A percentile compares a stretch with the other conserved stretches of the same genome.
Conservation (phyloP, 202 grass and related monocot genomes). For the Elaeis oleifera region DNA sequence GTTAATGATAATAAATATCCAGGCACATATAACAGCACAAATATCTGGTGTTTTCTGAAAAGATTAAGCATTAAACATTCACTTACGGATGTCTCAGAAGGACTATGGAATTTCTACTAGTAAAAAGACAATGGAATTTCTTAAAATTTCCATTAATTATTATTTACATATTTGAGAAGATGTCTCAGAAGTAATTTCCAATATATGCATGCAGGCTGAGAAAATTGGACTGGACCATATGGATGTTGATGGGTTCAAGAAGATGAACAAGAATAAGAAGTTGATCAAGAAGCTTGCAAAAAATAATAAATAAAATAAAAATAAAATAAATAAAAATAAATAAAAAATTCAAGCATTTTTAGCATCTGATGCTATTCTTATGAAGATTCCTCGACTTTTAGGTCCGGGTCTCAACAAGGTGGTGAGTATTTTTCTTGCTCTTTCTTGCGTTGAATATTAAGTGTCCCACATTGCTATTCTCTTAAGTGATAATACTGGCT, state of each 20-base stretch:
- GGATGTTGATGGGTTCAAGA: constrained; percentile 7
- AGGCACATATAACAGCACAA: too few species aligned
- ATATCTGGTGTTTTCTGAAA: too few species aligned
- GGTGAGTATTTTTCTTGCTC: background rate
- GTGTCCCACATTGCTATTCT: background rate
- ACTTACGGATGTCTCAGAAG: too few species aligned
- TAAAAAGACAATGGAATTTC: too few species aligned
- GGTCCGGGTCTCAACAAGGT: constrained; percentile 9
- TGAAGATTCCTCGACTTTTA: constrained; percentile 7
- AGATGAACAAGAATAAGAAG: constrained; percentile 13
- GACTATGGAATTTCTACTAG: too few species aligned
- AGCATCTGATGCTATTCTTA: constrained; percentile 9
- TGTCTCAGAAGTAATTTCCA: too few species aligned
- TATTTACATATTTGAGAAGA: too few species aligned
- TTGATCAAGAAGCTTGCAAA: constrained; percentile 3
- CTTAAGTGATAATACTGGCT: background rate
- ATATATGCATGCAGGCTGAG: background rate
- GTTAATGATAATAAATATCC: too few species aligned
- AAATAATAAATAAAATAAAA: background rate
- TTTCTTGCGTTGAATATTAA: background rate
- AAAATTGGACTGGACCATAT: constrained; percentile 6
- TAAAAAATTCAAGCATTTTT: background rate
- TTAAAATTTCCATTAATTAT: too few species aligned
- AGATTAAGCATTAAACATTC: too few species aligned
- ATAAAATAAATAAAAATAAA: too few species aligned